Percentiles rank a stretch among this genome's conserved stretches.
Evolutionary conservation across 306 rosid genomes (phyloP).

Genomic region (Gillenia trifoliata): DNA sequence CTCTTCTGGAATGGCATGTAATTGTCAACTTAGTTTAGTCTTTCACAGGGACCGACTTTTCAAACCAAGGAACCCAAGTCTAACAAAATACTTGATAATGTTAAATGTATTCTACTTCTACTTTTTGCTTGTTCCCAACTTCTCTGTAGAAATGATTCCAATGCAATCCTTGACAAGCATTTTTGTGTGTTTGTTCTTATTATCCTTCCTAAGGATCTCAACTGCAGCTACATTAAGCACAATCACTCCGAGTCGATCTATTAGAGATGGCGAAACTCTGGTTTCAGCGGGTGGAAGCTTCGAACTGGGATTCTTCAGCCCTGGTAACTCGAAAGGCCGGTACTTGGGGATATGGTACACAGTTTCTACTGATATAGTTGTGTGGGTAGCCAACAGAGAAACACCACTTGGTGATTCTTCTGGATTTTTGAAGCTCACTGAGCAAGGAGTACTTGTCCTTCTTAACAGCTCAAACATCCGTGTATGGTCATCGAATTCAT

Average conservation of each 20-base stretch:
- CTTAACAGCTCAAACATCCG: slow-evolving; percentile 12
- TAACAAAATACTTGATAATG: too few relatives aligned
- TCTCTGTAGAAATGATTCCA: background rate
- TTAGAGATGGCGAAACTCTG: slow-evolving; percentile 3
- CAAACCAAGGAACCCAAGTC: background rate
- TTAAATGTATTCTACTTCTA: too few relatives aligned
- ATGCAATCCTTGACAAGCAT: slow-evolving; percentile 6
- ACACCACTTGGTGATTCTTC: slow-evolving; percentile 12
- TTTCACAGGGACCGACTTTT: background rate
- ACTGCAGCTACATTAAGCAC: background rate
- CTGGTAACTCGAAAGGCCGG: background rate
- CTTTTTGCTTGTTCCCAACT: too few relatives aligned
- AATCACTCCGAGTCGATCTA: background rate
- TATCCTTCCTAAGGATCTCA: background rate
- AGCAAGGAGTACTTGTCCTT: slow-evolving; percentile 18
- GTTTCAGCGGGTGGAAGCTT: slow-evolving; percentile 8
- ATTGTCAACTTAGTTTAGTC: background rate
- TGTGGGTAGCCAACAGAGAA: slow-evolving; percentile 24
- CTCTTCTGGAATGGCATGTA: too few relatives aligned
- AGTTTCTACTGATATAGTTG: background rate
- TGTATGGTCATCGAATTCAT: slow-evolving; percentile 37
- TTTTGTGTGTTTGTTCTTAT: background rate
- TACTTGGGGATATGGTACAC: slow-evolving; percentile 24
- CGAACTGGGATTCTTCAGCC: slow-evolving; percentile 22
- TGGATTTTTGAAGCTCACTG: slow-evolving; percentile 7